These are phyloP conservation scores for Nicotiana undulata DNA, from an alignment of 257 asterid species.

Conservation along the genomic window DNA sequence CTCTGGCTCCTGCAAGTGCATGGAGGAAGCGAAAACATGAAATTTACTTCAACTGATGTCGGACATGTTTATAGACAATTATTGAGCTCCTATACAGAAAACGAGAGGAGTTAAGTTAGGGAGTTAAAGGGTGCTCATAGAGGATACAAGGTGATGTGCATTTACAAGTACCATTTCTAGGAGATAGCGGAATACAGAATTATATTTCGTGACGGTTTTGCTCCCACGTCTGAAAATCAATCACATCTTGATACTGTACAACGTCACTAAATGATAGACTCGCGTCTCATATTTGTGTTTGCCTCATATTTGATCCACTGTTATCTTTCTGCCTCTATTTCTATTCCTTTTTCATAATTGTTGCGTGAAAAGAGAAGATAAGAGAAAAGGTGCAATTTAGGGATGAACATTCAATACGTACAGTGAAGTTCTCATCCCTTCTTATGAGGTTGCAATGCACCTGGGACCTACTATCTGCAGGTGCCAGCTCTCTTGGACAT, in stretches of 20 bases:
- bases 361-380: background rate
- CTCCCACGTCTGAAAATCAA: background rate
- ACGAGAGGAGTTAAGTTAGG: background rate
- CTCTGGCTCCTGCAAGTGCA: conserved; percentile 62
- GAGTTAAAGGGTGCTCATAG: no score
- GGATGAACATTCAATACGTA: conserved; percentile 26
- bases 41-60: background rate
- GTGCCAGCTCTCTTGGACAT: conserved; percentile 89
- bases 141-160: background rate
- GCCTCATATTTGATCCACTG: background rate
- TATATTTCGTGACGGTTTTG: background rate
- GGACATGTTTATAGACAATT: no score
- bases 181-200: background rate
- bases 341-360: background rate
- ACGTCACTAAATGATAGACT: no score
- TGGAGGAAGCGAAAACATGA: background rate
- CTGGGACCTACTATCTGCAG: conserved; percentile 61
- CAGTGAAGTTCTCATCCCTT: conserved; percentile 67
- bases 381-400: background rate
- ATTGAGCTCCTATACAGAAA: background rate
- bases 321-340: background rate
- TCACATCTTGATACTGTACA: background rate
- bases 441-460: conserved; percentile 68
- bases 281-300: background rate
- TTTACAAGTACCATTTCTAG: background rate